A percentile compares a stretch with the other conserved stretches of the same genome.
Conservation (phyloP, 169 alveolate species). For the Eimeria zaria region DNA sequence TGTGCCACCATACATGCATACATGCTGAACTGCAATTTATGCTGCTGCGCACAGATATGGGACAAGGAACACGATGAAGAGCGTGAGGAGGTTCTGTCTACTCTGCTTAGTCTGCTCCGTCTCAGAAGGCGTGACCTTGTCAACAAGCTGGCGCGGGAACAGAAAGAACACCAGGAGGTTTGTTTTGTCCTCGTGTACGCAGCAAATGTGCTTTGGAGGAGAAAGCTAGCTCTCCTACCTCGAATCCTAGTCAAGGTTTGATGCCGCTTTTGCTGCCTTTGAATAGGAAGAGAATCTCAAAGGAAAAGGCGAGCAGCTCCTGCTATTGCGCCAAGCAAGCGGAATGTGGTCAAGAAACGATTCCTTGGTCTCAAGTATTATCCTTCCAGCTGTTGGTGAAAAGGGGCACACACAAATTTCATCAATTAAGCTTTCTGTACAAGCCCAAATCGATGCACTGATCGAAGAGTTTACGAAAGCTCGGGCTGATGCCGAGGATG, state of each 20-base stretch:
- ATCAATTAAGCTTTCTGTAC: conserved; percentile 62
- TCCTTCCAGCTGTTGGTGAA: conserved; percentile 71
- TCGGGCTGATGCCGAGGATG: conserved; percentile 69
- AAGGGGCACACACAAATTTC: conserved; percentile 45
- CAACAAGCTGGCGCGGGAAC: conserved; percentile 47
- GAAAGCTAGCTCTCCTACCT: not conserved
- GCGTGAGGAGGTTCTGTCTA: conserved; percentile 38
- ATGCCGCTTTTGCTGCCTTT: not conserved
- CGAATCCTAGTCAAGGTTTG: not conserved
- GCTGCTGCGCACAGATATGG: not conserved
- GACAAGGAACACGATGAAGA: conserved; percentile 31
- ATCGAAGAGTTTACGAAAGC: conserved; percentile 55
- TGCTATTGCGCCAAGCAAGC: conserved; percentile 23
- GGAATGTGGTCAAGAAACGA: conserved; percentile 46
- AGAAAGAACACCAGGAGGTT: conserved; percentile 47
- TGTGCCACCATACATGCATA: not conserved
- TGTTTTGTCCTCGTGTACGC: not conserved
- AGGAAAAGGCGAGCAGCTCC: conserved; percentile 29
- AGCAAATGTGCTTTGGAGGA: not conserved
- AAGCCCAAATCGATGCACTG: conserved; percentile 28
- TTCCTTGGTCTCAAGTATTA: conserved; percentile 27
- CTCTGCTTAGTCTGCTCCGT: conserved; percentile 61
- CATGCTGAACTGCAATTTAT: not conserved
- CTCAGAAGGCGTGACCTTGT: conserved; percentile 40
- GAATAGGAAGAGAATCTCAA: conserved; percentile 3